Evolutionary conservation across 1,284 basidiomycete genomes (phyloP).

Genomic region (Cutaneotrichosporon curvatum): DNA sequence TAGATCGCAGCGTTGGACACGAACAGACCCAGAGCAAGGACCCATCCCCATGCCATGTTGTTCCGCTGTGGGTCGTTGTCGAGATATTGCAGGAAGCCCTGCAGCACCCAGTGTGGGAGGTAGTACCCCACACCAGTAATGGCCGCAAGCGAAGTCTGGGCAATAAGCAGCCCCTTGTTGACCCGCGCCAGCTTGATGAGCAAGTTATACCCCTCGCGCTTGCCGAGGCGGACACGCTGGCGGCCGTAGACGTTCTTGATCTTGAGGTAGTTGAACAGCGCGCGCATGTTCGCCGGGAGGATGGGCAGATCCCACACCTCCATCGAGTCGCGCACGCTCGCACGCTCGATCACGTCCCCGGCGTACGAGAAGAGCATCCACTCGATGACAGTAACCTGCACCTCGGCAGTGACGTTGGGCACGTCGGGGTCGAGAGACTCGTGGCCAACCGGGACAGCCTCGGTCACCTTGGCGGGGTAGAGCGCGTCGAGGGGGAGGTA

Average conservation of each 20-base stretch:
- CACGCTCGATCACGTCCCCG: slow-evolving; percentile 73
- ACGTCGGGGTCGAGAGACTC: slow-evolving; percentile 27
- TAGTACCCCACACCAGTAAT: slow-evolving; percentile 66
- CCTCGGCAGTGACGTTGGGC: slow-evolving; percentile 39
- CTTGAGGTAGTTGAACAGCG: slow-evolving; percentile 30
- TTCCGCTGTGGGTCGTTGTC: slow-evolving; percentile 54
- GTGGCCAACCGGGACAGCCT: slow-evolving; percentile 26
- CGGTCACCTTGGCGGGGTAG: slow-evolving; percentile 60
- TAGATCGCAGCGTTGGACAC: slow-evolving; percentile 57
- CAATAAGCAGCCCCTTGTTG: slow-evolving; percentile 37
- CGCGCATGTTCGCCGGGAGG: slow-evolving; percentile 62
- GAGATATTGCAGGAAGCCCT: slow-evolving; percentile 63
- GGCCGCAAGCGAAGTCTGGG: slow-evolving; percentile 55
- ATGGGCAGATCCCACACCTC: slow-evolving; percentile 81
- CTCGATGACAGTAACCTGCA: slow-evolving; percentile 54
- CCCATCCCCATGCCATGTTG: slow-evolving; percentile 47
- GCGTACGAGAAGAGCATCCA: slow-evolving; percentile 71
- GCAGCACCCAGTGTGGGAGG: slow-evolving; percentile 67
- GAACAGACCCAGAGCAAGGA: slow-evolving; percentile 56
- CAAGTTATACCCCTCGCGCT: slow-evolving; percentile 40
- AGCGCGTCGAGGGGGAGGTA: slow-evolving; percentile 64
- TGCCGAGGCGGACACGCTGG: slow-evolving; percentile 25
- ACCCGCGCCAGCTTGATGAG: slow-evolving; percentile 40
- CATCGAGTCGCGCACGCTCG: slow-evolving; percentile 62
- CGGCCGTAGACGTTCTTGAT: slow-evolving; percentile 38